Evolutionary conservation across 345 rosid species (phyloP).

Genomic region (Brassica rapa): DNA sequence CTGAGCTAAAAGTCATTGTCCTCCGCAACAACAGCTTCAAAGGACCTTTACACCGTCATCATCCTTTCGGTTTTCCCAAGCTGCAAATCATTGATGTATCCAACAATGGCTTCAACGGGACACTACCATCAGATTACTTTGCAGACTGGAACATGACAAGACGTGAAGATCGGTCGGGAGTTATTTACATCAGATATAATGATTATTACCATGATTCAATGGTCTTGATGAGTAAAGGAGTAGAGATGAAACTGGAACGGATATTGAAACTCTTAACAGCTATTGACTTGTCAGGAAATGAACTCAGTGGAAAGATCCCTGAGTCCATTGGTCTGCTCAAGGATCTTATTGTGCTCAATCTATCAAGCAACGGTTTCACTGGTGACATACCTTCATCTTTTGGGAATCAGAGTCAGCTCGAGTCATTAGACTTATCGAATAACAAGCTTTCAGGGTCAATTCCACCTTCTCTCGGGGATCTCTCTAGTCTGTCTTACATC

Average conservation of each 20-base stretch:
- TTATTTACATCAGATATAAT: neutral
- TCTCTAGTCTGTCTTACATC: neutral
- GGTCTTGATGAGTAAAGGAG: neutral
- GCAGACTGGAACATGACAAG: neutral
- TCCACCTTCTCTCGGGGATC: neutral
- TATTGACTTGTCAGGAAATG: neutral
- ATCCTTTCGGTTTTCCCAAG: neutral
- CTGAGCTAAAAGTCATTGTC: neutral
- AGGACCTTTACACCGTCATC: neutral
- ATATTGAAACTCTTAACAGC: neutral
- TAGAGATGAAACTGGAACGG: neutral
- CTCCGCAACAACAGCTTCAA: neutral
- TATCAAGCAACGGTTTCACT: neutral
- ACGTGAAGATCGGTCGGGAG: neutral
- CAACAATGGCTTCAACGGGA: neutral
- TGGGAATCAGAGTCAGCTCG: neutral
- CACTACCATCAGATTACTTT: neutral
- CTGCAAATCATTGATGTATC: neutral
- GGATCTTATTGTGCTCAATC: neutral
- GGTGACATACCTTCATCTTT: neutral
- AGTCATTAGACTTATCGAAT: constrained; percentile 4
- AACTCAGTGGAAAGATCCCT: neutral
- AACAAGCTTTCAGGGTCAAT: neutral
- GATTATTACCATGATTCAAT: neutral
- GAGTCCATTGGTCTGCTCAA: constrained; percentile 20